Evolutionary conservation across 371 early-diverging fungal species (phyloP).

Genomic region (Mucor indicus): DNA sequence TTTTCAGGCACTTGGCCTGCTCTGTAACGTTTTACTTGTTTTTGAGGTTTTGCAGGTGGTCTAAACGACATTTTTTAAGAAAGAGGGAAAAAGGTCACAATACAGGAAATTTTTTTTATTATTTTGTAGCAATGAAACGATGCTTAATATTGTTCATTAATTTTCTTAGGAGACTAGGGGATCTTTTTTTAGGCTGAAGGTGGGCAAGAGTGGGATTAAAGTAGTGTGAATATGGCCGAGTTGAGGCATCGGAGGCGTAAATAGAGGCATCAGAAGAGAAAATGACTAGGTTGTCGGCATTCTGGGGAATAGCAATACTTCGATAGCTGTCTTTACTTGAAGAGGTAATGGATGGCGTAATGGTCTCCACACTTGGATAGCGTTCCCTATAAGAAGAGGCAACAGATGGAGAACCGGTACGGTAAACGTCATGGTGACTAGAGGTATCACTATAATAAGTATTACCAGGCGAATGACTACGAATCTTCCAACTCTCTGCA

Average conservation of each 20-base stretch:
- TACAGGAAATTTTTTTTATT: neutral
- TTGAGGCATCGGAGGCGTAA: neutral
- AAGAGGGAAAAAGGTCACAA: neutral
- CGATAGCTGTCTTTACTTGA: neutral
- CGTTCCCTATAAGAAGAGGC: neutral
- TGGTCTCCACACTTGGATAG: neutral
- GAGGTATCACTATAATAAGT: too few species aligned
- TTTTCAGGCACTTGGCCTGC: conserved; percentile 62
- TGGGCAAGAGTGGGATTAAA: neutral
- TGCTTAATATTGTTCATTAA: conserved; percentile 9
- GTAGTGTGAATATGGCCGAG: conserved; percentile 3
- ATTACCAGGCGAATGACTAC: too few species aligned
- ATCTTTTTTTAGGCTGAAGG: neutral
- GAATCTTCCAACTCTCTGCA: too few species aligned
- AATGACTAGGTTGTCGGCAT: neutral
- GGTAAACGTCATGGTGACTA: too few species aligned
- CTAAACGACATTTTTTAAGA: conserved; percentile 14
- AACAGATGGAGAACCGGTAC: too few species aligned
- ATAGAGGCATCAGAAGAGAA: neutral
- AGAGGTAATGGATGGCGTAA: neutral
- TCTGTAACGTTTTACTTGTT: conserved; percentile 57
- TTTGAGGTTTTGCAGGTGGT: conserved; percentile 29
- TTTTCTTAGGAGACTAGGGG: neutral
- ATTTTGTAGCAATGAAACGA: conserved; percentile 1
- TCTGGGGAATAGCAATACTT: neutral